Base-by-base conservation (phyloP, 306 rosid species). In the Castanospermum australe region DNA sequence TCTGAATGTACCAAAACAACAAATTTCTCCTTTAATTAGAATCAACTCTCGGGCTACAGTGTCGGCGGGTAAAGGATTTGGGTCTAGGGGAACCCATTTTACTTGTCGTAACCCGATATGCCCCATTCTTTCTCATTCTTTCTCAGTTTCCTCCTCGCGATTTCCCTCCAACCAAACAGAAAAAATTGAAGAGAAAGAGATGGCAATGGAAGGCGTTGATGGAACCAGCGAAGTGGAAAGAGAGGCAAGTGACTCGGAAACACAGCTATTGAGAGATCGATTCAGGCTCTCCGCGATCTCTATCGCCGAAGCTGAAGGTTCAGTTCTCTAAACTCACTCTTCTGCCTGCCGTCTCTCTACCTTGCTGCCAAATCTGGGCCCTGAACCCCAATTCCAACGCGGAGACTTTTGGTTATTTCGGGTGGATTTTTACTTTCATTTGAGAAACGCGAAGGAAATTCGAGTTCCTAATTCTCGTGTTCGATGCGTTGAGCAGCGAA, bases 201-300 rank as follows among this genome's bases (percentile, higher is more conserved):
- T 52, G 32, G 64, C 20, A 74, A 55, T 54, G 82, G 84, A 85
- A 71, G 76, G 52, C 0, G 69, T 17, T 13, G 83, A n/a, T 2
- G 65, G 81, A 3, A 80, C 41, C 70, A 62, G 52, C 66, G 78
- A 76, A 69, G 62, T 42, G 38, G 88, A 62, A 84, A 80, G 81
- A 75, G 88, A 77, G 55, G 89, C 77, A 69, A 90, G 81, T 52
- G 85, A 88, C 22, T 81, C 90, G 8, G 82, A 64, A 56, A 56
- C 73, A 75, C 89, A 89, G 79, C 81, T 88, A 1, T 65, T 95
- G 84, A 78, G 93, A 50, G 99, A 91, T 30, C 85, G 91, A 61
- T 95, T 95, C 81, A 84, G 93, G 18, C 88, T 95, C 79, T 86
- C 93, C 63, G 84, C 93, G 41, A 90, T 95, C 81, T 78, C 90